Percentiles rank a stretch among this genome's conserved stretches.
These are phyloP conservation scores for Lentinula guzmanii DNA, from an alignment of 768 basidiomycete species.

Conservation along the genomic window DNA sequence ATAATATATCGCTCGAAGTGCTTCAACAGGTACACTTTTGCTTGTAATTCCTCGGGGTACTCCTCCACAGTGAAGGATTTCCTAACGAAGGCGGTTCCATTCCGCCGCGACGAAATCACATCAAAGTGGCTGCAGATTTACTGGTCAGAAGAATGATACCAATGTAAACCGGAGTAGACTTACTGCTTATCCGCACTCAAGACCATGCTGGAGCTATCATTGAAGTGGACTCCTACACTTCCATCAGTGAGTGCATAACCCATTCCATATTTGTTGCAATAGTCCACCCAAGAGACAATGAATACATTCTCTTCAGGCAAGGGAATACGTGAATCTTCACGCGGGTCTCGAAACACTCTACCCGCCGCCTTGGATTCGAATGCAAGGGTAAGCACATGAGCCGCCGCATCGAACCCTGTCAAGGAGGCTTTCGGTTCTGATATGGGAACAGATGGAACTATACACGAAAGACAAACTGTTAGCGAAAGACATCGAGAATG, in stretches of 20 bases:
- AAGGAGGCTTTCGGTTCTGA: slow-evolving; percentile 22
- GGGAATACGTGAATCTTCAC: slow-evolving; percentile 36
- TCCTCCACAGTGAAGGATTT: slow-evolving; percentile 63
- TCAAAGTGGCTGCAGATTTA: slow-evolving; percentile 69
- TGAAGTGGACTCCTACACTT: slow-evolving; percentile 92
- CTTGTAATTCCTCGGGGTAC: slow-evolving; percentile 80
- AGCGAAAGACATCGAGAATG: neutral
- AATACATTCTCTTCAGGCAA: slow-evolving; percentile 74
- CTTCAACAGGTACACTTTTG: slow-evolving; percentile 87
- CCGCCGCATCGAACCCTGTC: slow-evolving; percentile 65
- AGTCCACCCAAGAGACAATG: slow-evolving; percentile 98
- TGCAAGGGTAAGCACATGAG: slow-evolving; percentile 42
- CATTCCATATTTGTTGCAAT: slow-evolving; percentile 99
- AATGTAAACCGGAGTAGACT: slow-evolving; percentile 23
- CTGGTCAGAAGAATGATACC: neutral
- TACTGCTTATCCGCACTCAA: slow-evolving; percentile 84
- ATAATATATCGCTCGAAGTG: slow-evolving; percentile 96
- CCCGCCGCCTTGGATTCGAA: slow-evolving; percentile 65
- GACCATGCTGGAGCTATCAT: slow-evolving; percentile 86
- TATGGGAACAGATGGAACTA: neutral
- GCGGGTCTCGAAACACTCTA: slow-evolving; percentile 61
- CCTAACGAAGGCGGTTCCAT: slow-evolving; percentile 63
- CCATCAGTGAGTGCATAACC: slow-evolving; percentile 96
- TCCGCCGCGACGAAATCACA: slow-evolving; percentile 66
- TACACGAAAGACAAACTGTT: neutral